These are phyloP conservation scores for Lumnitzera racemosa DNA, from an alignment of 345 rosid genomes.

Conservation along the genomic window DNA sequence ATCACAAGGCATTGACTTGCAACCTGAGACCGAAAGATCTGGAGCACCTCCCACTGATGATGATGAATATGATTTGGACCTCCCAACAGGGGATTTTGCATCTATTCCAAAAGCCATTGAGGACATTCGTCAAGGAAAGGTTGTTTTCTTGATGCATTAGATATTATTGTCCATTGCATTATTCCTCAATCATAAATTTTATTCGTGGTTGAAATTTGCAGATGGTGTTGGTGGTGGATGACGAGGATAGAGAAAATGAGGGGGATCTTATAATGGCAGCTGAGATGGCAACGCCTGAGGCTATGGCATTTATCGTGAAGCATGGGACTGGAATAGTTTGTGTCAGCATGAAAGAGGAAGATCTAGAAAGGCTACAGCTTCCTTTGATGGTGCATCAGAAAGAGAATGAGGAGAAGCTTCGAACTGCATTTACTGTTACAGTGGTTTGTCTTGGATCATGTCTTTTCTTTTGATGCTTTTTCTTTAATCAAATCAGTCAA, in stretches of 20 bases:
- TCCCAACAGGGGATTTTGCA: slow-evolving; percentile 65
- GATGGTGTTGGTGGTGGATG: slow-evolving; percentile 90
- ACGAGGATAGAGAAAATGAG: slow-evolving; percentile 93
- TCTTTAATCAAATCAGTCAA: neutral
- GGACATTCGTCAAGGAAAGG: slow-evolving; percentile 92
- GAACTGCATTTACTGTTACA: slow-evolving; percentile 84
- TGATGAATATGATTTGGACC: slow-evolving; percentile 68
- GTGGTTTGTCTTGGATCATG: slow-evolving; percentile 46
- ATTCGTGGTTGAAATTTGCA: slow-evolving; percentile 28
- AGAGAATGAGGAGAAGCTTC: slow-evolving; percentile 80
- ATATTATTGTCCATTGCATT: neutral
- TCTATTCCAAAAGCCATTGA: slow-evolving; percentile 81
- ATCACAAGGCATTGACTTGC: slow-evolving; percentile 19
- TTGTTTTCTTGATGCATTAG: slow-evolving; percentile 14
- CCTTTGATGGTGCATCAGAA: slow-evolving; percentile 80
- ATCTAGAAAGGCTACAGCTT: slow-evolving; percentile 71
- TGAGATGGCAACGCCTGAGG: slow-evolving; percentile 72
- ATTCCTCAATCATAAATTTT: neutral
- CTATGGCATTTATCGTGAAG: slow-evolving; percentile 95
- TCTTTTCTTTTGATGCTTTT: neutral
- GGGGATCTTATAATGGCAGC: slow-evolving; percentile 95
- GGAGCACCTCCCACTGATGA: slow-evolving; percentile 44
- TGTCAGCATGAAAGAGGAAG: slow-evolving; percentile 76
- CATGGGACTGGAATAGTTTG: slow-evolving; percentile 88
- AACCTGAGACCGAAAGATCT: slow-evolving; percentile 33